A percentile compares a stretch with the other conserved stretches of the same genome.
phyloP scores from a whole-genome alignment of 257 asterid genomes.

The Gynochthodes officinalis region DNA sequence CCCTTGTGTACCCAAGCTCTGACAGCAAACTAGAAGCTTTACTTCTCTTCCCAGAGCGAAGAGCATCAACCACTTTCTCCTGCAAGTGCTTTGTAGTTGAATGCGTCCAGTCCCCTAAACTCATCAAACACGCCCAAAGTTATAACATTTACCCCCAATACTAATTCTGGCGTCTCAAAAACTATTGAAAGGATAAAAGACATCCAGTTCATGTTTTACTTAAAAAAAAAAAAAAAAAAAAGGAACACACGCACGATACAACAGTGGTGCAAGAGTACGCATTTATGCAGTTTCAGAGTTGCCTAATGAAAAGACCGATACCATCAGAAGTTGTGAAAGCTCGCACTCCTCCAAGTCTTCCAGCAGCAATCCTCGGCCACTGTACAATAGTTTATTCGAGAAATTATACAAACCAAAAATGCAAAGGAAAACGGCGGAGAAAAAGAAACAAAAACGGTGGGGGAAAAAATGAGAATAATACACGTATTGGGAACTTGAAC shows the following conservation, averaged over 20 bases:
- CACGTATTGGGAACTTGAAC: background rate
- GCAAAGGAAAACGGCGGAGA: background rate
- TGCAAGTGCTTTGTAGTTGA: constrained; percentile 30
- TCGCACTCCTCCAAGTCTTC: constrained; percentile 22
- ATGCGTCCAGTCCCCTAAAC: constrained; percentile 34
- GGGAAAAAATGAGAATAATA: background rate
- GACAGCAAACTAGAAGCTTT: constrained; percentile 63
- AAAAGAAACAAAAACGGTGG: background rate
- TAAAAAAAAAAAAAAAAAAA: background rate
- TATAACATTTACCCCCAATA: background rate
- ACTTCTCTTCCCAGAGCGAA: constrained; percentile 55
- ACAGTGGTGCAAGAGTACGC: background rate
- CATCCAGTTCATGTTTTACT: background rate
- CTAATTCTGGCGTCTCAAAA: background rate
- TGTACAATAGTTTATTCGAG: constrained; percentile 10
- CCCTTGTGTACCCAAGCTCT: constrained; percentile 38
- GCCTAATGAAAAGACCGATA: background rate
- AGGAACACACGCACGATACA: background rate
- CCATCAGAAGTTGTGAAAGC: constrained; percentile 23
- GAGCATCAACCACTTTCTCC: constrained; percentile 59
- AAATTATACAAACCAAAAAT: background rate
- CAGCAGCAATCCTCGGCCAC: constrained; percentile 36
- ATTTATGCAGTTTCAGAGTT: background rate
- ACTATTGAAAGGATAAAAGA: background rate
- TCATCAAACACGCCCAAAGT: constrained; percentile 15